Evolutionary conservation across 108 stramenopile species (phyloP), one percentile per base, ranked within the genome.

Genomic region (Mediolabrus comicus): DNA sequence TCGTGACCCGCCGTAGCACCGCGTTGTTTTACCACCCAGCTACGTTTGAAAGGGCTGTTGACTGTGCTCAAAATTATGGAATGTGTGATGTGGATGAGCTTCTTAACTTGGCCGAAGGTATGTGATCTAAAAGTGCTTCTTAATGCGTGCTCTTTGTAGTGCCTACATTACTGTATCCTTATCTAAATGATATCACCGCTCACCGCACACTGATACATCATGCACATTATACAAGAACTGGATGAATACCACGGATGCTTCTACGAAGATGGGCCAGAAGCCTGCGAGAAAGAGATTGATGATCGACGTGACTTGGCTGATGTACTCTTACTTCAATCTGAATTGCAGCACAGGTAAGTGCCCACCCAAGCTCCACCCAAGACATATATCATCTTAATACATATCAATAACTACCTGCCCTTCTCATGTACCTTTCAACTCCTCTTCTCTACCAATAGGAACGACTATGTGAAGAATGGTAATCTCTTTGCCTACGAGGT

Each of bases 1-100:
- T 43, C 41, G 5, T 43, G 0, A 4, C 3, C 1, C 41, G 41
- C 6, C 41, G 17, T 17, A 17, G 2, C 14, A 39, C 38, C 13
- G n/a, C 38, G 16, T 53, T 26, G 27, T 28, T 19, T 54, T 54
- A 54, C 26, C 53, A 26, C 68, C 33, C 62, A 49, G 54, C 1
- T 43, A 24, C 67, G 22, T 77, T 69, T 36, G 75, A 77, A 28
- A 59, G 67, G 4, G 68, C 67, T 0, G 55, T 77, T 33, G 75
- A 77, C 3, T 77, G 75, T 53, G 75, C 68, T 14, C 62, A 63
- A 4, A 77, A 77, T 64, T 77, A 58, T 59, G 75, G 68, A 4
- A 55, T 65, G 67, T 77, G 75, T 30, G 35, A 77, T 19, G 62
- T 77, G 7, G 75, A 77, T 22, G 75, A 77, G 58, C 52, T 77